Percentiles rank a stretch among this genome's conserved stretches.
These are phyloP conservation scores for Rhynchosporium agropyri DNA, from an alignment of 2,329 filamentous ascomycete species.

Conservation along the genomic window DNA sequence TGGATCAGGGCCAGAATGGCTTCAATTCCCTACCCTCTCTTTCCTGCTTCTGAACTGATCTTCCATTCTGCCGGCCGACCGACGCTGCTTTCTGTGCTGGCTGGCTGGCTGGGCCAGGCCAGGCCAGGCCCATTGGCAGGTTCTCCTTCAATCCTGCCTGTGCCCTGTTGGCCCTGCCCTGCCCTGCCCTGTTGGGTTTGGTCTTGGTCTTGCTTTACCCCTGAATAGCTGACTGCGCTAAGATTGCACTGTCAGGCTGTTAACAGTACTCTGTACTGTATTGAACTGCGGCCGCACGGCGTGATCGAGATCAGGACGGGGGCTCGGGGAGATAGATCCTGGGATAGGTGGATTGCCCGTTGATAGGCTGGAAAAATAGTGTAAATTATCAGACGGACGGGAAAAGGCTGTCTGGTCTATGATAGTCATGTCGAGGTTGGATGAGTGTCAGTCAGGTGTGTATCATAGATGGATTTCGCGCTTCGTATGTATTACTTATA, in stretches of 20 bases:
- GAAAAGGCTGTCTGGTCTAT: neutral
- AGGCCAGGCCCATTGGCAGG: too few relatives aligned
- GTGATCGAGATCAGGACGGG: too few relatives aligned
- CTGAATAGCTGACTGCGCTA: conserved; percentile 12
- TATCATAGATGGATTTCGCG: too few relatives aligned
- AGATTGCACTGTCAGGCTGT: neutral
- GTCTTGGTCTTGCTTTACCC: neutral
- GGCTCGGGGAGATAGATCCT: too few relatives aligned
- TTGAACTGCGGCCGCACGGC: too few relatives aligned
- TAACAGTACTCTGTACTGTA: too few relatives aligned
- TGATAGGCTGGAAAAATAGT: conserved; percentile 2
- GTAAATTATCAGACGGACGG: neutral
- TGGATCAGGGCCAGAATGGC: neutral
- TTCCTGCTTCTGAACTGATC: neutral
- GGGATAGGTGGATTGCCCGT: neutral
- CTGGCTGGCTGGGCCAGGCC: too few relatives aligned
- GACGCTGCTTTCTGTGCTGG: too few relatives aligned
- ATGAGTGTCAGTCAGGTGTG: too few relatives aligned
- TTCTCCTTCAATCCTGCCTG: too few relatives aligned
- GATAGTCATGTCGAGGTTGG: neutral
- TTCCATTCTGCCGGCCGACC: neutral
- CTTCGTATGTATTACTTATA: too few relatives aligned
- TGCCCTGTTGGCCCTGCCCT: neutral
- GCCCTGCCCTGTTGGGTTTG: neutral
- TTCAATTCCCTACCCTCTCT: too few relatives aligned